Conservation (phyloP, 768 basidiomycete genomes). For the Lentinula boryana region DNA sequence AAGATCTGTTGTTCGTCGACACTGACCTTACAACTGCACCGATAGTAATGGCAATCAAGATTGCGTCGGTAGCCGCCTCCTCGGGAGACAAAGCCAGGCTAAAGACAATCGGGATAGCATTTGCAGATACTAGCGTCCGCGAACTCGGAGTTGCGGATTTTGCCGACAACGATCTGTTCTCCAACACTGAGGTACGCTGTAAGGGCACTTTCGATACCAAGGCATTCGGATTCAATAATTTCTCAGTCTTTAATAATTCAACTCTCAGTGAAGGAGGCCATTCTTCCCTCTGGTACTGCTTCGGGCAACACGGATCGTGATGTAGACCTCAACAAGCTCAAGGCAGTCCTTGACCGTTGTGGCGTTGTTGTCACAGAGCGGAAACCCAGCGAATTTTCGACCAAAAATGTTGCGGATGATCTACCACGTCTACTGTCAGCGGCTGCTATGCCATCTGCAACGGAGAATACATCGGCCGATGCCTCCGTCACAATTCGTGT, state of each 20-base stretch:
- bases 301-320: constrained; percentile 76
- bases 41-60: constrained; percentile 84
- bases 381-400: constrained; percentile 83
- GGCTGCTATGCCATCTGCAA: constrained; percentile 25
- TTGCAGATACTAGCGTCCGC: constrained; percentile 82
- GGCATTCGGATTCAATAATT: not conserved
- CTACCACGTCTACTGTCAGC: constrained; percentile 61
- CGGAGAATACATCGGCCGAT: constrained; percentile 35
- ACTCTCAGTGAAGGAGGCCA: constrained; percentile 93
- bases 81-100: constrained; percentile 50
- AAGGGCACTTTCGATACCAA: not conserved
- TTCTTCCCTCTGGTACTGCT: constrained; percentile 70
- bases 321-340: constrained; percentile 82
- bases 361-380: constrained; percentile 87
- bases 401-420: constrained; percentile 77
- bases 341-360: constrained; percentile 83
- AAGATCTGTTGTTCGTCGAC: constrained; percentile 80
- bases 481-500: constrained; percentile 47
- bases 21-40: constrained; percentile 80
- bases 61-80: constrained; percentile 45
- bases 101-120: constrained; percentile 81
- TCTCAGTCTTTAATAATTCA: constrained; percentile 88
- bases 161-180: constrained; percentile 91
- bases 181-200: constrained; percentile 78
- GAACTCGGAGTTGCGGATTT: constrained; percentile 89